These are phyloP conservation scores for Sporothrix pseudoabietina DNA, from an alignment of 2,329 filamentous ascomycete species.

Conservation along the genomic window DNA sequence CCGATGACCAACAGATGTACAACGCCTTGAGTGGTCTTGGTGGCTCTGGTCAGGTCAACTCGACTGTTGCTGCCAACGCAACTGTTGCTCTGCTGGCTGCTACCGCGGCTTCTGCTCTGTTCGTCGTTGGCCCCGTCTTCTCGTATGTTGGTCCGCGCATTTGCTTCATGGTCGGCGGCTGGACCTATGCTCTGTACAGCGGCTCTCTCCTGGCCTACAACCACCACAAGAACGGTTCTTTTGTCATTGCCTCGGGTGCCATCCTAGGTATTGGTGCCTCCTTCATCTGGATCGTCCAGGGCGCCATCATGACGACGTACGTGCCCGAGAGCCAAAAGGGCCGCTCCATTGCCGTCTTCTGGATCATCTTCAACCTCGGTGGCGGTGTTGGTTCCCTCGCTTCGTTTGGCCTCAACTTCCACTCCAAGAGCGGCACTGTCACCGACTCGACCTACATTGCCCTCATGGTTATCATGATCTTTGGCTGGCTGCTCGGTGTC, in stretches of 20 bases:
- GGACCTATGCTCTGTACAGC: constrained; percentile 76
- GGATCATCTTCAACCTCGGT: constrained; percentile 24
- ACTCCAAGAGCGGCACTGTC: constrained; percentile 45
- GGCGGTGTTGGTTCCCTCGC: constrained; percentile 46
- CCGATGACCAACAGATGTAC: constrained; percentile 38
- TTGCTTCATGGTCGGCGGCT: constrained; percentile 70
- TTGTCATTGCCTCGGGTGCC: constrained; percentile 74
- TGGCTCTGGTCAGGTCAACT: constrained; percentile 55
- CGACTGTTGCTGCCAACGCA: constrained; percentile 57
- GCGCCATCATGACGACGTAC: constrained; percentile 87
- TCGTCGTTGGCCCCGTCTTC: constrained; percentile 60
- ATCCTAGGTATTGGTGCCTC: constrained; percentile 76
- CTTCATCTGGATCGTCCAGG: constrained; percentile 78
- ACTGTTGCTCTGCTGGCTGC: constrained; percentile 57
- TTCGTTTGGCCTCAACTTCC: constrained; percentile 41
- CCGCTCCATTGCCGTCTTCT: constrained; percentile 45
- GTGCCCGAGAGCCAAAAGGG: constrained; percentile 48
- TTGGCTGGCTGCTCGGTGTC: constrained; percentile 52
- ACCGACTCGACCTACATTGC: constrained; percentile 55
- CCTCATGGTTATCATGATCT: constrained; percentile 51
- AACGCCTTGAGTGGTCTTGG: constrained; percentile 28
- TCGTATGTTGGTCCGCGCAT: constrained; percentile 71
- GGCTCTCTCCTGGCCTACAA: constrained; percentile 70
- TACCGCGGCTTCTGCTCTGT: constrained; percentile 45
- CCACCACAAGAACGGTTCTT: constrained; percentile 67